Conservation (phyloP, 2,329 filamentous ascomycete genomes). For the Trichoderma breve region DNA sequence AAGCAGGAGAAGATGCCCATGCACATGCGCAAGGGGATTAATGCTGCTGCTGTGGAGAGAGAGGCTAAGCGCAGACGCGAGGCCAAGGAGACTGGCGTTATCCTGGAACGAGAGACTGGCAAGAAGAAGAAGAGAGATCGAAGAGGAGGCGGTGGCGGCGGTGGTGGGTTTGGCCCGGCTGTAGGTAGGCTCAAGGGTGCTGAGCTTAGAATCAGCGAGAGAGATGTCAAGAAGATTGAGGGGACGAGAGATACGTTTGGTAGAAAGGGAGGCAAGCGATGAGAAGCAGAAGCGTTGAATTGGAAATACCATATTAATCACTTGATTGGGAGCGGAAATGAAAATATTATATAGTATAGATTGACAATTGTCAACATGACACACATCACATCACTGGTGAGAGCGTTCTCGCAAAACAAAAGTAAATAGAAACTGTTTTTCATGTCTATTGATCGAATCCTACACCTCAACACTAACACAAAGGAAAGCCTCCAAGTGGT, state of each 20-base stretch:
- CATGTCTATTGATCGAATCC: conserved; percentile 15
- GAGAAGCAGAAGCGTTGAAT: conserved; percentile 9
- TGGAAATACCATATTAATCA: not conserved
- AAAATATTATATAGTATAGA: not conserved
- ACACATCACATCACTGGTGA: not conserved
- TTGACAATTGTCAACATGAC: not conserved
- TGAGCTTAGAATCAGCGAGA: conserved; percentile 72
- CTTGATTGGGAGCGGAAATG: not conserved
- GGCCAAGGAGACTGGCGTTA: conserved; percentile 85
- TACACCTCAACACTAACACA: not conserved
- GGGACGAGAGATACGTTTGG: conserved; percentile 48
- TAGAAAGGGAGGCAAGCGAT: conserved; percentile 35
- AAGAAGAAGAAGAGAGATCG: conserved; percentile 43
- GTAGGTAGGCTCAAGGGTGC: conserved; percentile 80
- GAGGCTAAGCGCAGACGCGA: conserved; percentile 73
- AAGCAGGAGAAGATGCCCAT: conserved; percentile 87
- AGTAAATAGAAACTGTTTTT: conserved; percentile 7
- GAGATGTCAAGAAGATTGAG: conserved; percentile 71
- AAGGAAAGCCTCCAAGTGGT: not conserved
- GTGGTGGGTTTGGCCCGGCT: conserved; percentile 72
- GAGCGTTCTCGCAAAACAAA: not conserved
- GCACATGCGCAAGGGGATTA: conserved; percentile 80
- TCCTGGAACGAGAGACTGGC: conserved; percentile 64
- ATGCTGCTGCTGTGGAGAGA: conserved; percentile 59
- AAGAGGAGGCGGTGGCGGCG: conserved; percentile 43